Conservation (phyloP, 371 early-diverging fungal genomes). For the Lichtheimia hyalospora region DNA sequence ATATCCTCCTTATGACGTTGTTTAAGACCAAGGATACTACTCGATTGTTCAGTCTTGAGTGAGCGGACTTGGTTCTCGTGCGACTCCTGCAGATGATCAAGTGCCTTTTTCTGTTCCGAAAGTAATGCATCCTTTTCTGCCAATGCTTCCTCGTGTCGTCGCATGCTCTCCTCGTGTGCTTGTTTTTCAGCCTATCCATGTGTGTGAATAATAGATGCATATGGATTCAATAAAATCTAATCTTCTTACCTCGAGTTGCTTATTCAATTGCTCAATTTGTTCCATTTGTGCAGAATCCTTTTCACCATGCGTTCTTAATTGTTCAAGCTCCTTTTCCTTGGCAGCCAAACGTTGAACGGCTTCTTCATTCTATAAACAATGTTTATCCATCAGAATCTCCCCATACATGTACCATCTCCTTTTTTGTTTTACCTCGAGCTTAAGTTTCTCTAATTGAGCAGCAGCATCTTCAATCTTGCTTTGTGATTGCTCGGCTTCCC, state of each 20-base stretch:
- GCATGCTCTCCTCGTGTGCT: constrained; percentile 38
- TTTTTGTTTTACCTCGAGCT: constrained; percentile 24
- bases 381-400: too few relatives aligned
- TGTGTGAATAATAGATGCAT: background rate
- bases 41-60: constrained; percentile 28
- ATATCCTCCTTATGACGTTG: constrained; percentile 42
- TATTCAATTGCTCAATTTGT: constrained; percentile 31
- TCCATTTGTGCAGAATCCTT: constrained; percentile 22
- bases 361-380: constrained; percentile 33
- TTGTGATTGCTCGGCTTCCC: constrained; percentile 16
- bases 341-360: constrained; percentile 34
- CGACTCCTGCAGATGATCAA: constrained; percentile 19
- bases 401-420: too few relatives aligned
- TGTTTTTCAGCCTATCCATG: constrained; percentile 25
- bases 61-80: constrained; percentile 31
- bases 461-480: constrained; percentile 26
- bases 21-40: constrained; percentile 26
- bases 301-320: constrained; percentile 24
- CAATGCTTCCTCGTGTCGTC: constrained; percentile 37
- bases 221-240: constrained; percentile 10
- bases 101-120: constrained; percentile 30
- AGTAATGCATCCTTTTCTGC: constrained; percentile 41
- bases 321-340: constrained; percentile 43
- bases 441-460: constrained; percentile 34
- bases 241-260: constrained; percentile 25